These are phyloP conservation scores for Leccinum barrowsii DNA, from an alignment of 768 basidiomycete genomes.

Conservation along the genomic window DNA sequence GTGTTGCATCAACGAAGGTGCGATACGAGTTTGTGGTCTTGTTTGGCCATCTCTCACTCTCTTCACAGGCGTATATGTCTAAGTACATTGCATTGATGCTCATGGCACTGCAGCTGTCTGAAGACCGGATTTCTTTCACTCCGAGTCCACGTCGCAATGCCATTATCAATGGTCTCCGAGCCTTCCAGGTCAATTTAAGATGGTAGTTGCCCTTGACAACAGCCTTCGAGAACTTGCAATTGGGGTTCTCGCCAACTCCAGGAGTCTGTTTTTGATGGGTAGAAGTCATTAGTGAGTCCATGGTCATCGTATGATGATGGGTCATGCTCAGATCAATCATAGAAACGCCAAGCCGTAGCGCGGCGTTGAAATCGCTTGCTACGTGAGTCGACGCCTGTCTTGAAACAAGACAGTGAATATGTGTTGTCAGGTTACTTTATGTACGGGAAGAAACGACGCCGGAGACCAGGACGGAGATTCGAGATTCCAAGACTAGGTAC, in stretches of 20 bases:
- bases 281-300: constrained; percentile 85
- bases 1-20: constrained; percentile 98
- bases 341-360: no score
- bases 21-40: background rate
- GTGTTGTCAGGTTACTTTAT: no score
- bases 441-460: no score
- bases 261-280: constrained; percentile 93
- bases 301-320: no score
- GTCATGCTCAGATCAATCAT: background rate
- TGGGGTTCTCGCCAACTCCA: constrained; percentile 69
- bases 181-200: constrained; percentile 87
- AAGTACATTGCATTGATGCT: constrained; percentile 98
- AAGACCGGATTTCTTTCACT: constrained; percentile 94
- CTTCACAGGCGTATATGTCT: constrained; percentile 84
- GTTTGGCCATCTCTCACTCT: background rate
- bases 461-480: no score
- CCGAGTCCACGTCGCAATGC: constrained; percentile 82
- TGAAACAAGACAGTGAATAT: no score
- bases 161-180: constrained; percentile 91
- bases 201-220: constrained; percentile 76
- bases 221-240: constrained; percentile 77
- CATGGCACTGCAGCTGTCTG: constrained; percentile 97
- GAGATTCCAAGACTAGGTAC: no score
- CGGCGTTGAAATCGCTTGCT: no score
- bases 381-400: no score